Percentiles rank a stretch among this genome's conserved stretches.
These are phyloP conservation scores for Senna tora DNA, from an alignment of 306 rosid species.

Conservation along the genomic window DNA sequence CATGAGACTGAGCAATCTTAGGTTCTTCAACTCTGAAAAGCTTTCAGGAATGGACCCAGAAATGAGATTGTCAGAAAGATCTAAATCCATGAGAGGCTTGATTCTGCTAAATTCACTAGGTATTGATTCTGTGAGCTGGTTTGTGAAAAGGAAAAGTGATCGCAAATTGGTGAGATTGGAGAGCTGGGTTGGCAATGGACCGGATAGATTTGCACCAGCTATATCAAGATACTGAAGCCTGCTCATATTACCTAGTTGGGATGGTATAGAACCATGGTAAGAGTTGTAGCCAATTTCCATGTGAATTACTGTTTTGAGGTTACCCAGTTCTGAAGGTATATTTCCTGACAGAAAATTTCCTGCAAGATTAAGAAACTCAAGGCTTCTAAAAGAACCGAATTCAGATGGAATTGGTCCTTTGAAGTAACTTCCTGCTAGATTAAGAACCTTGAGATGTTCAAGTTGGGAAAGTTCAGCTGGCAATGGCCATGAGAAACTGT, in stretches of 20 bases:
- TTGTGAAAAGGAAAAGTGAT: conserved; percentile 80
- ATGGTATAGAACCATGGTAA: conserved; percentile 68
- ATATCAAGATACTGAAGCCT: conserved; percentile 84
- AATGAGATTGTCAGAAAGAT: conserved; percentile 83
- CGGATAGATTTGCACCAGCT: conserved; percentile 84
- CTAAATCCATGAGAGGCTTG: conserved; percentile 55
- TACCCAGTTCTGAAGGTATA: conserved; percentile 77
- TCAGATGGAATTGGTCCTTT: conserved; percentile 81
- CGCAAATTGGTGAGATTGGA: conserved; percentile 72
- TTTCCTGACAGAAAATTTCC: conserved; percentile 78
- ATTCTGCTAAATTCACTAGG: conserved; percentile 73
- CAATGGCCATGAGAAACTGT: conserved; percentile 80
- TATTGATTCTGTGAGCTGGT: conserved; percentile 67
- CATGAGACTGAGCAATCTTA: conserved; percentile 77
- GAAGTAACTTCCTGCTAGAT: conserved; percentile 92
- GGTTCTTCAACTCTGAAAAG: conserved; percentile 66
- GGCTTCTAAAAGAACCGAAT: conserved; percentile 75
- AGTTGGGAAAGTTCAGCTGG: conserved; percentile 71
- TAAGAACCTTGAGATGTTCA: conserved; percentile 59
- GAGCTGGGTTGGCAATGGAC: conserved; percentile 68
- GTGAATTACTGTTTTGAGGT: conserved; percentile 81
- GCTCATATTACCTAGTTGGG: conserved; percentile 78
- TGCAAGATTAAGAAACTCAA: conserved; percentile 84
- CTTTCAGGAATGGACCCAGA: conserved; percentile 84
- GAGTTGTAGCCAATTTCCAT: conserved; percentile 92